Evolutionary conservation across 164 flowering plant genomes (phyloP), one percentile per base, ranked within the genome.

Genomic region (Paratinospora sagittata): DNA sequence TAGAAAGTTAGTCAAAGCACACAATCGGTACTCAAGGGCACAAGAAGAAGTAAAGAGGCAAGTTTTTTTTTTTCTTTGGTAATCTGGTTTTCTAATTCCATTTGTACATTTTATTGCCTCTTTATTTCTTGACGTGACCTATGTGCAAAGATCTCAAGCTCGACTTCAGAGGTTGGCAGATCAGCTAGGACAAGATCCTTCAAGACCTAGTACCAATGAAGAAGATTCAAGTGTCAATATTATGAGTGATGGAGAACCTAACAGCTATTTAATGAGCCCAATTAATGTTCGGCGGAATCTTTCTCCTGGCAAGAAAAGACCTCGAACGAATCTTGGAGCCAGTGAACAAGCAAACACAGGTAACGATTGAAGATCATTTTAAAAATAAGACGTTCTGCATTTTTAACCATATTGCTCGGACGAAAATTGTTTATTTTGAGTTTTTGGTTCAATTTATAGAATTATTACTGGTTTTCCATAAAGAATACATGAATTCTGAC

Each of bases 41-140:
- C 93, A 88, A 80, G 90, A 88, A 66, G 92, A 90, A 57, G 79
- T 91, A 6, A 90, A 84, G 73, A 89, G 90, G 98, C 75, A 82
- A 75, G 81, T 67, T 60, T 75, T 5, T 49, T 55, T 63, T 77
- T 71, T 57, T 39, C 34, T 30, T 30, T 30, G 34, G 34, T 30
- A 14, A 21, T 17, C 37, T 16, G 41, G 17, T 61, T 33, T 0
- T 63, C 4, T 21, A 58, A 21, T 57, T 60, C 27, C 19, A 2
- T 49, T 63, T 27, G 23, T 7, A 21, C 36, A 49, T 27, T 64
- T 33, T 16, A 64, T 13, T 8, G 66, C 30, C 49, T 68, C 49
- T 3, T 69, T 24, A 70, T 66, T 64, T 71, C 47, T 57, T 70
- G 3, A 26, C 30, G 17, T 65, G 37, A 41, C 65, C 19, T 36